A percentile compares a stretch with the other conserved stretches of the same genome.
Evolutionary conservation across 1,139 yeast genomes (phyloP).

Genomic region (Pichia terricola): DNA sequence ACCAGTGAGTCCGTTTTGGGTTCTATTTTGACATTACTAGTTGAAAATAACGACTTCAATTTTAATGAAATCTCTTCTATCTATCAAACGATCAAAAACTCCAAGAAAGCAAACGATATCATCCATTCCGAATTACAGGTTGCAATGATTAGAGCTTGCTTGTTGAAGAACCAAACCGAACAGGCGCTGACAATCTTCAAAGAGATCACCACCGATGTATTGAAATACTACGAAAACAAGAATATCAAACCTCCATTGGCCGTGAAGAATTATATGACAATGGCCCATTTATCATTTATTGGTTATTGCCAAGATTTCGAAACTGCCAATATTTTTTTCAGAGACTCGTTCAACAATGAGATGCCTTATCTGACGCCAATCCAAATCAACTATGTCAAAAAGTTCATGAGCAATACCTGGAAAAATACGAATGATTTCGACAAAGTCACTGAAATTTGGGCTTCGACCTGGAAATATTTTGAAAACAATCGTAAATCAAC

Average conservation of each 20-base stretch:
- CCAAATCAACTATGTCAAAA: conserved; percentile 67
- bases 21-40: conserved; percentile 58
- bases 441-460: conserved; percentile 55
- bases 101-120: conserved; percentile 18
- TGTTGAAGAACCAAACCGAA: conserved; percentile 38
- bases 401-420: conserved; percentile 58
- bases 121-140: conserved; percentile 42
- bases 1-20: conserved; percentile 53
- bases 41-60: conserved; percentile 46
- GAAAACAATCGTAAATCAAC: conserved; percentile 43
- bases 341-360: conserved; percentile 52
- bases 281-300: conserved; percentile 69
- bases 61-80: conserved; percentile 48
- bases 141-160: conserved; percentile 51
- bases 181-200: conserved; percentile 42
- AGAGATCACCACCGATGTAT: conserved; percentile 29
- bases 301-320: conserved; percentile 69
- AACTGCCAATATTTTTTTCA: conserved; percentile 65
- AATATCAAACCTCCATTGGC: conserved; percentile 16
- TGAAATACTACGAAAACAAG: conserved; percentile 21
- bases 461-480: conserved; percentile 46
- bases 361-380: conserved; percentile 65
- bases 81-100: conserved; percentile 32
- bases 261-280: conserved; percentile 38
- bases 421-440: conserved; percentile 46